Conservation (phyloP, 495 filamentous ascomycete genomes). For the Hypoxylon perforatum region DNA sequence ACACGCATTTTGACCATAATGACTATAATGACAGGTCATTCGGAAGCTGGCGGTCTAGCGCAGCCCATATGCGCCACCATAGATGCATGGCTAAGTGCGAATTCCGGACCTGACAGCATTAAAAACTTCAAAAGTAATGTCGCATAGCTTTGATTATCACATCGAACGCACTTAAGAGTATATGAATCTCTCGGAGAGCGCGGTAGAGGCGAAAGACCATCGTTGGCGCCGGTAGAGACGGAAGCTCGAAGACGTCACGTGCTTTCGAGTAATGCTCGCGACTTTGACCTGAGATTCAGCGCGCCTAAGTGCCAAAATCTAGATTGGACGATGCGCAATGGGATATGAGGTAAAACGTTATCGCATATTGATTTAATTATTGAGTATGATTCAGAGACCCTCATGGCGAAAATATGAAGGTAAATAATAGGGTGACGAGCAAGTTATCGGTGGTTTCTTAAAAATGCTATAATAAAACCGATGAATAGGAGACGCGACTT, state of each 20-base stretch:
- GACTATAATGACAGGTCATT: slow-evolving; percentile 10
- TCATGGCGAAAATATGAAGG: neutral
- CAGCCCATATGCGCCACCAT: slow-evolving; percentile 32
- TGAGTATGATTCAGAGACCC: neutral
- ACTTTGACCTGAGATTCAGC: slow-evolving; percentile 15
- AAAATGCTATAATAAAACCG: slow-evolving; percentile 14
- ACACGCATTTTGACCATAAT: slow-evolving; percentile 13
- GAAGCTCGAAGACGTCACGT: slow-evolving; percentile 27
- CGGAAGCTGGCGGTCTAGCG: neutral
- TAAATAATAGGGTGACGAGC: neutral
- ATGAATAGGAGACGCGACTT: slow-evolving; percentile 33
- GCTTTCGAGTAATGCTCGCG: slow-evolving; percentile 33
- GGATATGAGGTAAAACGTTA: neutral
- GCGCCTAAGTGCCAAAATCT: slow-evolving; percentile 12
- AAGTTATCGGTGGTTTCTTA: slow-evolving; percentile 15
- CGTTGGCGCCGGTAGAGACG: slow-evolving; percentile 5
- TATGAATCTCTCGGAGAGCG: neutral
- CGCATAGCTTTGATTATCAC: slow-evolving; percentile 14
- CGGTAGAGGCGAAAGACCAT: slow-evolving; percentile 5
- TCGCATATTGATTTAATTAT: neutral
- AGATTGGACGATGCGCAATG: neutral
- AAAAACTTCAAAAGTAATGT: slow-evolving; percentile 10
- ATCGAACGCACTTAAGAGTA: slow-evolving; percentile 1
- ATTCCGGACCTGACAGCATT: neutral
- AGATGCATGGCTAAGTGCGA: slow-evolving; percentile 14